phyloP scores from a whole-genome alignment of 306 rosid species.

The Lathyrus sativus region DNA sequence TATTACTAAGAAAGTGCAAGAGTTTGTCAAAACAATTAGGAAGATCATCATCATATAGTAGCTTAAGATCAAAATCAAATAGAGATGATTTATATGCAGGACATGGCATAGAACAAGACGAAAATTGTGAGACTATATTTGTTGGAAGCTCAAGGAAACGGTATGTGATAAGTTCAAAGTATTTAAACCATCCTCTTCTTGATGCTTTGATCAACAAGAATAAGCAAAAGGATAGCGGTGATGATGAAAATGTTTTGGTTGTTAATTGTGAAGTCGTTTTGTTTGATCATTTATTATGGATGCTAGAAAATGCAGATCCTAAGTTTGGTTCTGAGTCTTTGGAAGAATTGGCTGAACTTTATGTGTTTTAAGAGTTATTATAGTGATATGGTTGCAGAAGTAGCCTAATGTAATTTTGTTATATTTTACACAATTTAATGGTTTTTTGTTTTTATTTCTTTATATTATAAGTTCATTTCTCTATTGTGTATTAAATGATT shows the following conservation, averaged over 20 bases:
- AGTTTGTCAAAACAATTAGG: constrained; percentile 75
- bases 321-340: constrained; percentile 68
- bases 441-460: constrained; percentile 15
- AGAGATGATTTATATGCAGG: constrained; percentile 53
- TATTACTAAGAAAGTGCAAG: constrained; percentile 80
- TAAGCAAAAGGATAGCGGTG: constrained; percentile 33
- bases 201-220: constrained; percentile 71
- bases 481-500: constrained; percentile 4
- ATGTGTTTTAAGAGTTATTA: constrained; percentile 50
- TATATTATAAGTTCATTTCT: neutral
- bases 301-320: constrained; percentile 84
- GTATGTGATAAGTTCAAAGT: constrained; percentile 65
- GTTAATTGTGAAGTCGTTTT: constrained; percentile 86
- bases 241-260: constrained; percentile 42
- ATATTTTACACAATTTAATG: constrained; percentile 33
- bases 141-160: constrained; percentile 83
- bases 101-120: constrained; percentile 30
- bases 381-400: neutral
- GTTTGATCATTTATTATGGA: constrained; percentile 90
- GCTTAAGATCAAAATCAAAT: constrained; percentile 72
- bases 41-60: constrained; percentile 76
- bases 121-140: constrained; percentile 49
- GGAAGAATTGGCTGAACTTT: constrained; percentile 87
- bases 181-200: constrained; percentile 70
- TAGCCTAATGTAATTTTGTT: too few species aligned